Conservation (phyloP, 2,329 filamentous ascomycete genomes). For the Teratosphaeria destructans region DNA sequence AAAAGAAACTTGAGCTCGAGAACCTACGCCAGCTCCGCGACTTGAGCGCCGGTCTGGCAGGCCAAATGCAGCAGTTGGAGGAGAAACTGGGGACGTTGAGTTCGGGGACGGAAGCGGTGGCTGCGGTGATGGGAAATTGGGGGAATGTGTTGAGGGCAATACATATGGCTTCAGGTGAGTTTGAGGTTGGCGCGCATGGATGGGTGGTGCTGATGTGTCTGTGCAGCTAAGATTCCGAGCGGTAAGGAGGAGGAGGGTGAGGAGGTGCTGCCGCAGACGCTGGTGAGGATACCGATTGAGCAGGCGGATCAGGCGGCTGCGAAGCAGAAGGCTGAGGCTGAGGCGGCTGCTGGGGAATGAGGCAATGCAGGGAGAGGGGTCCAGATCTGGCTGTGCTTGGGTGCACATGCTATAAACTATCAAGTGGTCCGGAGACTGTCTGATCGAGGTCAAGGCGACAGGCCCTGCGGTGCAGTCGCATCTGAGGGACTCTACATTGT, state of each 20-base stretch:
- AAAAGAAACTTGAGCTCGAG: conserved; percentile 76
- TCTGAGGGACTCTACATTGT: not conserved
- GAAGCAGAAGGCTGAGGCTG: conserved; percentile 17
- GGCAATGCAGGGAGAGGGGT: too few relatives aligned
- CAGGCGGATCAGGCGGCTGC: conserved; percentile 35
- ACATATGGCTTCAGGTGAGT: conserved; percentile 73
- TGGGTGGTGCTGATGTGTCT: conserved; percentile 7
- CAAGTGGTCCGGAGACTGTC: not conserved
- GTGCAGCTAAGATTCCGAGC: conserved; percentile 57
- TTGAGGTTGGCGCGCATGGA: not conserved
- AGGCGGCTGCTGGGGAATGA: conserved; percentile 3
- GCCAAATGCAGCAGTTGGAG: conserved; percentile 73
- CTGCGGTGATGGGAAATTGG: conserved; percentile 78
- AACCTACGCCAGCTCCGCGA: conserved; percentile 68
- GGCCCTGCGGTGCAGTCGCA: not conserved
- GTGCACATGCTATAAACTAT: not conserved
- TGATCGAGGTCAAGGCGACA: not conserved
- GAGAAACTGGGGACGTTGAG: conserved; percentile 68
- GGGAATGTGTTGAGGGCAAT: conserved; percentile 77
- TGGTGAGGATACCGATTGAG: conserved; percentile 76
- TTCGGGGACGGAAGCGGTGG: conserved; percentile 76
- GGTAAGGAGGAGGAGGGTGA: conserved; percentile 38
- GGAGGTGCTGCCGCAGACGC: conserved; percentile 57
- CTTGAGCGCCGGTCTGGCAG: conserved; percentile 65
- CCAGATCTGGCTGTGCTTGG: not conserved